Conservation (phyloP, 2,329 filamentous ascomycete genomes). For the Sclerotinia borealis region DNA sequence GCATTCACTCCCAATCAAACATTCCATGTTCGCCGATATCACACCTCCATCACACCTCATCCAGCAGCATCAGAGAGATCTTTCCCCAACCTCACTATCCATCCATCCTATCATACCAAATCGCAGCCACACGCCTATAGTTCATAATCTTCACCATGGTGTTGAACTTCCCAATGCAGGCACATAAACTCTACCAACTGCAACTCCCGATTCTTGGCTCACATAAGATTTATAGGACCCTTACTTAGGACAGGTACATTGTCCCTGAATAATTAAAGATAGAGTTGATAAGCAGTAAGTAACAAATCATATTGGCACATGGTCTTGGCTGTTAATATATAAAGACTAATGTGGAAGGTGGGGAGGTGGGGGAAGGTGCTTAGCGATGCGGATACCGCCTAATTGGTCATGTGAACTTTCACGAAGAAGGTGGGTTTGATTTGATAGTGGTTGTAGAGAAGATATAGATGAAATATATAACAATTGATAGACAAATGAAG, state of each 20-base stretch:
- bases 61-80: no score
- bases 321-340: background rate
- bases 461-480: background rate
- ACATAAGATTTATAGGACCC: background rate
- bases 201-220: background rate
- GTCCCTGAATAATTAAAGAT: background rate
- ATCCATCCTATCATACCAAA: background rate
- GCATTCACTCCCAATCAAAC: background rate
- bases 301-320: slow-evolving; percentile 1
- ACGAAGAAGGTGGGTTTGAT: background rate
- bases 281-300: slow-evolving; percentile 2
- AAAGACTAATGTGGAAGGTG: background rate
- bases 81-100: background rate
- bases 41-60: background rate
- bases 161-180: background rate
- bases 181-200: background rate
- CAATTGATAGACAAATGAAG: background rate
- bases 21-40: background rate
- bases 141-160: background rate
- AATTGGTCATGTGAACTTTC: background rate
- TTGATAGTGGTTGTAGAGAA: background rate
- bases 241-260: background rate
- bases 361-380: no score
- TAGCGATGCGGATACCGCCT: background rate
- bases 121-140: background rate